Evolutionary conservation across 1,284 basidiomycete genomes (phyloP), one percentile per base, ranked within the genome.

Genomic region (Lentinula novae-zelandiae): DNA sequence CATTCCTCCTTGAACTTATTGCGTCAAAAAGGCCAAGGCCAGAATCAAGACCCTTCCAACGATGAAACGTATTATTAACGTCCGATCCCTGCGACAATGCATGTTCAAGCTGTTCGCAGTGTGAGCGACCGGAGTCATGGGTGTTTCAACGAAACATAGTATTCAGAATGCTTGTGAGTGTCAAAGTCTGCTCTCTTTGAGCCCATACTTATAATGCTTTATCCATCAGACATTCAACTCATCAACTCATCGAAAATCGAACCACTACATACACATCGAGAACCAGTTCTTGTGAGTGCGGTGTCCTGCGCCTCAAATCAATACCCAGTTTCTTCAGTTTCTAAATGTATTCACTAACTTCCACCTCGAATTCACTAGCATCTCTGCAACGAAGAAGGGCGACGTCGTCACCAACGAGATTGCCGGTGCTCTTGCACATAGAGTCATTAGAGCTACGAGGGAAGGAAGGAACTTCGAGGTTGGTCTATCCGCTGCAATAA

Each of bases 81-180:
- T 5, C 73, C 78, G 0, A 75, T 76, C 9, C 75, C 81, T 15
- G 79, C 81, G 1, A 78, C 76, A 8, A 88, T 87, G 67, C 78
- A 77, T 31, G 88, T 94, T 15, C 93, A 95, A 73, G 91, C 83
- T 17, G 79, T 93, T 36, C 83, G 94, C 57, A 93, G 91, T 64
- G 89, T 94, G 15, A 86, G 82, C 2, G 95, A 97, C 73, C 96
- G 94, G 94, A 92, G 89, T 70, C 92, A 95, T 70, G 95, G 95
- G 90, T 94, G 22, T 78, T 95, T 17, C 17, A 65, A 88, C 85
- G 1, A 93, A 96, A 72, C 82, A 86, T 65, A 92, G 89, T 72
- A 91, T 96, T 61, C 93, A 95, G 75, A 86, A 89, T 67, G 91
- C 91, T 59, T 93, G 90, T 93, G 70, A 72, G 90, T 83, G 31